Conservation (phyloP, 345 rosid species). For the Bruguiera gymnorhiza region DNA sequence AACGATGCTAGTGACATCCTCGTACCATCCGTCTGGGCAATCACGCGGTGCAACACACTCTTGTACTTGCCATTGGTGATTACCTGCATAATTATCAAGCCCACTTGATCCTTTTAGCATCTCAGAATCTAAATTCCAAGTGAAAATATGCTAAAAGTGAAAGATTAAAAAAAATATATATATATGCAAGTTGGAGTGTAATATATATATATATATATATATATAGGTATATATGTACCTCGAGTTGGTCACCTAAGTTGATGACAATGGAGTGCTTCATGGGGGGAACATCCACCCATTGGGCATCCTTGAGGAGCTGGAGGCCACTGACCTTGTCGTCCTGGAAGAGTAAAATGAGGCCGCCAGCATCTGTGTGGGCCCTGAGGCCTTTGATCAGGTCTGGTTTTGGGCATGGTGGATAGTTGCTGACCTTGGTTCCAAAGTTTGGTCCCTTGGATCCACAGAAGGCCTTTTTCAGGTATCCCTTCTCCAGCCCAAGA, state of each 20-base stretch:
- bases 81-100: slow-evolving; percentile 38
- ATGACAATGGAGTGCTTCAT: slow-evolving; percentile 75
- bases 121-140: too few relatives aligned
- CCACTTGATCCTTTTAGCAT: too few relatives aligned
- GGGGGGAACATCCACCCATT: slow-evolving; percentile 86
- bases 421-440: slow-evolving; percentile 86
- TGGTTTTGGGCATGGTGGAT: slow-evolving; percentile 93
- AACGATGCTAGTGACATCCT: slow-evolving; percentile 92
- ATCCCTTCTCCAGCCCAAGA: slow-evolving; percentile 75
- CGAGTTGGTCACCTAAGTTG: slow-evolving; percentile 94
- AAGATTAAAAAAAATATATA: too few relatives aligned
- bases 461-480: slow-evolving; percentile 57
- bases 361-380: slow-evolving; percentile 98
- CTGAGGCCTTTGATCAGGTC: slow-evolving; percentile 83
- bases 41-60: slow-evolving; percentile 77
- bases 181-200: too few relatives aligned
- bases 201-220: too few relatives aligned
- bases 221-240: slow-evolving; percentile 33
- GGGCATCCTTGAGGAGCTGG: slow-evolving; percentile 83
- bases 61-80: slow-evolving; percentile 90
- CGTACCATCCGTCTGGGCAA: slow-evolving; percentile 66
- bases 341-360: slow-evolving; percentile 78
- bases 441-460: slow-evolving; percentile 78
- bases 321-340: slow-evolving; percentile 93
- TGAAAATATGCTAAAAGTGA: too few relatives aligned